Evolutionary conservation across 495 filamentous ascomycete species (phyloP).

Genomic region (Aspergillus homomorphus): DNA sequence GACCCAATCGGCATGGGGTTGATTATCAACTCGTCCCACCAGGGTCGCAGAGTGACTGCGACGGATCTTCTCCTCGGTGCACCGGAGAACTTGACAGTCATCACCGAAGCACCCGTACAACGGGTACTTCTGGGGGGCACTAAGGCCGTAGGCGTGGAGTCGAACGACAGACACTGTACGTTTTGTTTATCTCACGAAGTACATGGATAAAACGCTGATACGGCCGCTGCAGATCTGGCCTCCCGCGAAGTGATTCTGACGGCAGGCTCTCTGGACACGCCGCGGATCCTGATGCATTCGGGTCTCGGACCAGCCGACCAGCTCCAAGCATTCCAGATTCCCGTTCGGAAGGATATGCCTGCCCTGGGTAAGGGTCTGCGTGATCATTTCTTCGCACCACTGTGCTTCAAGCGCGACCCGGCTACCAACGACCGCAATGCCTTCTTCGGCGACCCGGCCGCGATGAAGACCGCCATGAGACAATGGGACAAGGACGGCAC

Average conservation of each 20-base stretch:
- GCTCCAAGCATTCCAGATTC: constrained; percentile 52
- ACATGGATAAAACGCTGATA: not conserved
- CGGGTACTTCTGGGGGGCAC: constrained; percentile 51
- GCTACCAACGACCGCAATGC: constrained; percentile 31
- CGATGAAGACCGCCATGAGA: constrained; percentile 39
- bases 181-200: not conserved
- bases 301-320: constrained; percentile 57
- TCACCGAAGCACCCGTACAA: constrained; percentile 47
- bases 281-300: constrained; percentile 61
- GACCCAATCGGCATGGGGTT: constrained; percentile 57
- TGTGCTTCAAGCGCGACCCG: constrained; percentile 25
- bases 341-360: constrained; percentile 44
- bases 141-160: constrained; percentile 50
- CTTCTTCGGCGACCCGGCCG: constrained; percentile 30
- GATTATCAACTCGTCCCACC: constrained; percentile 42
- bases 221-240: constrained; percentile 29
- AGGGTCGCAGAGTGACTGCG: constrained; percentile 51
- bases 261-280: constrained; percentile 55
- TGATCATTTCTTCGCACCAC: constrained; percentile 45
- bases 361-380: constrained; percentile 57
- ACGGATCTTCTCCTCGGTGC: constrained; percentile 43
- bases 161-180: constrained; percentile 36
- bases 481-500: constrained; percentile 48
- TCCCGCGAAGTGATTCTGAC: constrained; percentile 57
- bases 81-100: constrained; percentile 50